phyloP scores from a whole-genome alignment of 1,284 basidiomycete species.

The Meira nashicola region DNA sequence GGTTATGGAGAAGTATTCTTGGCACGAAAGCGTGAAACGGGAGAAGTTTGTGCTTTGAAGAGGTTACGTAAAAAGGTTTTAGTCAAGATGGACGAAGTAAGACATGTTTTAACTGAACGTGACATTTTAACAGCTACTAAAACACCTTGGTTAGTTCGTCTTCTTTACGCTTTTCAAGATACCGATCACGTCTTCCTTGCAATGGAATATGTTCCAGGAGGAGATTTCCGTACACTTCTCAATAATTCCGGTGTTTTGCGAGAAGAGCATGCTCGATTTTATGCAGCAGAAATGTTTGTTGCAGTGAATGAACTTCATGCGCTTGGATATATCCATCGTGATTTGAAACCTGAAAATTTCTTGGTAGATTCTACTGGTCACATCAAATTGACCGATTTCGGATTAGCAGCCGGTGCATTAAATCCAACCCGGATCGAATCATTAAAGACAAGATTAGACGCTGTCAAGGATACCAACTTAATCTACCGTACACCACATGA shows the following conservation, averaged over 20 bases:
- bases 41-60: conserved; percentile 52
- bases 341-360: conserved; percentile 98
- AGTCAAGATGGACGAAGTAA: conserved; percentile 53
- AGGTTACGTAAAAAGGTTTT: conserved; percentile 48
- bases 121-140: conserved; percentile 51
- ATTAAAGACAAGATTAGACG: conserved; percentile 89
- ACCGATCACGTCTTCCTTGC: conserved; percentile 49
- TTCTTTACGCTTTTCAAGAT: conserved; percentile 52
- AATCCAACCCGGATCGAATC: conserved; percentile 94
- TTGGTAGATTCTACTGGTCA: conserved; percentile 91
- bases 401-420: conserved; percentile 89
- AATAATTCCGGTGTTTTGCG: conserved; percentile 56
- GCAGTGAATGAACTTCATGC: conserved; percentile 49
- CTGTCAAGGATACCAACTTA: conserved; percentile 88
- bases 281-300: conserved; percentile 52
- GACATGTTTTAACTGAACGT: conserved; percentile 50
- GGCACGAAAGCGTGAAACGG: conserved; percentile 49
- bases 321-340: conserved; percentile 65
- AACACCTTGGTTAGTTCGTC: conserved; percentile 48
- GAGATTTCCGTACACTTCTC: conserved; percentile 51
- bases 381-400: conserved; percentile 98
- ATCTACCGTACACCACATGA: conserved; percentile 90
- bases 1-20: conserved; percentile 53
- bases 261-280: conserved; percentile 51
- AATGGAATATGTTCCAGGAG: conserved; percentile 59